Evolutionary conservation across 192 early-diverging fungal species (phyloP).

Genomic region (Funneliformis geosporum): DNA sequence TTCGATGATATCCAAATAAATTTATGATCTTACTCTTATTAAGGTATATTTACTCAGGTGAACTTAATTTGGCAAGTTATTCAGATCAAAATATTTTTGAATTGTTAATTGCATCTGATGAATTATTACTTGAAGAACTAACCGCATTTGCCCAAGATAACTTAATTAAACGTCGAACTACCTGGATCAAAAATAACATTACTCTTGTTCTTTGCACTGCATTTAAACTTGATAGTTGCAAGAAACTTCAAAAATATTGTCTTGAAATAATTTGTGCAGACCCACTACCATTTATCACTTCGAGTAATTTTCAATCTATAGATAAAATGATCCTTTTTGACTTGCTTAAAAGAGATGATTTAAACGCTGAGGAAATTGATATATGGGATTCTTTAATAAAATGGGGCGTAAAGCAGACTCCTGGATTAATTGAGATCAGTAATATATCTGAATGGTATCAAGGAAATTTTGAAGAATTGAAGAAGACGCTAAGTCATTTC

Average conservation of each 20-base stretch:
- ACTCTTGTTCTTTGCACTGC: neutral
- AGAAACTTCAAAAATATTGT: neutral
- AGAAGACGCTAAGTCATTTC: no score
- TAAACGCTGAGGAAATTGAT: conserved; percentile 12
- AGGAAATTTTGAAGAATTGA: no score
- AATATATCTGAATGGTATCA: no score
- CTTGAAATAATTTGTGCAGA: neutral
- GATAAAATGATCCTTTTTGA: conserved; percentile 9
- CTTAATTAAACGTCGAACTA: neutral
- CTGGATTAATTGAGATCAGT: no score
- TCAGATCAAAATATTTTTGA: no score
- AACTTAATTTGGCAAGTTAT: no score
- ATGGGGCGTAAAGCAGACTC: neutral
- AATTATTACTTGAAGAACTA: conserved; percentile 21
- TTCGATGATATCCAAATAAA: no score
- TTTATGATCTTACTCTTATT: no score
- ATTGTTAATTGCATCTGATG: no score
- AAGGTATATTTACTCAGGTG: no score
- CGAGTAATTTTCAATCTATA: neutral
- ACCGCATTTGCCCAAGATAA: neutral
- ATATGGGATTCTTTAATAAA: conserved; percentile 6
- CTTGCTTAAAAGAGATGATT: conserved; percentile 4
- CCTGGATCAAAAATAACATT: conserved; percentile 1
- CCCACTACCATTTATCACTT: conserved; percentile 3
- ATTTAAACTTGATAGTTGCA: neutral